Base-by-base conservation (phyloP, 1,139 yeast species). In the Hanseniaspora sp. region DNA sequence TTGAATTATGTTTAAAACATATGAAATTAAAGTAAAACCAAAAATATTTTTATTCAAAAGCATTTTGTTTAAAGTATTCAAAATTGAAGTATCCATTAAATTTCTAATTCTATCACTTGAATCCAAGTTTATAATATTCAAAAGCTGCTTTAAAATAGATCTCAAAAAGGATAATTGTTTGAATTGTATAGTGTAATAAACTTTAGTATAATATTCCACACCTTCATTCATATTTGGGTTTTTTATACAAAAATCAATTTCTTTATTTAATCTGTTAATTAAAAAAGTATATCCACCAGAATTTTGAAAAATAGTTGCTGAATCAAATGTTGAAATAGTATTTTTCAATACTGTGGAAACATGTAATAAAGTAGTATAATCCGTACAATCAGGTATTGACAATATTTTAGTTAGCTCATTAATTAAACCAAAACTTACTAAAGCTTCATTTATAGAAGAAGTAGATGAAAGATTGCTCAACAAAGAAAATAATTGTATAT, bases 21-120 rank as follows among this genome's bases (percentile, higher is more conserved):
- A 73, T 0, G 87, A 74, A 18, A 86, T 68, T n/a, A 86, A 69
- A 28, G 79, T 75, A 35, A 82, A 79, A 0, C 96, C 96, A 70
- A 88, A 86, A 0, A 77, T 66, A 1, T 67, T 61, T 1, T 84
- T 79, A 61, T 85, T 72, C n/a, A 67, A 62, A 15, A 90, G 63
- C 3, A 90, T 76, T 55, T 71, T 73, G 58, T 79, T 82, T 59
- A 88, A 71, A 37, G 85, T 75, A 40, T 69, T 67, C 41, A 90
- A 69, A 46, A 90, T 71, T 0, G 92, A 82, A 0, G 96, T 86
- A 64, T 90, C 97, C 63, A 87, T 85, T 54, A 90, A 69, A 59
- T 86, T 87, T 63, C 96, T 78, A 59, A 87, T 77, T 56, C 95
- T 75, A 65, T 88, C 96, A 35, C 95, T 95, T 17, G 85, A 77